Conservation (phyloP, 2,329 filamentous ascomycete species). For the Fusarium oxysporum region DNA sequence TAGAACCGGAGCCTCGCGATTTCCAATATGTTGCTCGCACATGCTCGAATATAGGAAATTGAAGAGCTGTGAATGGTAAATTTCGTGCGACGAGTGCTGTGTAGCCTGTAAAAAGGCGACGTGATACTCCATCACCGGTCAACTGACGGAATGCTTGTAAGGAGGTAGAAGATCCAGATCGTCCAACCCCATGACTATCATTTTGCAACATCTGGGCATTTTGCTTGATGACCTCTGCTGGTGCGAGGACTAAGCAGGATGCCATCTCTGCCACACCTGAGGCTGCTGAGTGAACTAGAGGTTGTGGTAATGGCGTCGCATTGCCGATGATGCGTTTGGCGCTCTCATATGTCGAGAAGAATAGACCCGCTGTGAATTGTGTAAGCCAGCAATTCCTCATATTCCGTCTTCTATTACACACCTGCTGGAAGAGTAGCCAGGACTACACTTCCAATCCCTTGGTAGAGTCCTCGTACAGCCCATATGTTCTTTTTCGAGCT, state of each 20-base stretch:
- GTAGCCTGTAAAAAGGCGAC: constrained; percentile 78
- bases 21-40: constrained; percentile 67
- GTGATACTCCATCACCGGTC: constrained; percentile 64
- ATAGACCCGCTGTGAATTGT: constrained; percentile 74
- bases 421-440: constrained; percentile 90
- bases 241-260: constrained; percentile 87
- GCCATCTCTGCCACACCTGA: constrained; percentile 84
- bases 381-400: background rate
- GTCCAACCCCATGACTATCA: constrained; percentile 25
- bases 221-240: constrained; percentile 91
- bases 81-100: constrained; percentile 85
- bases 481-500: constrained; percentile 65
- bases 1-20: constrained; percentile 42
- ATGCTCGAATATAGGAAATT: constrained; percentile 88
- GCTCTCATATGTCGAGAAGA: constrained; percentile 91
- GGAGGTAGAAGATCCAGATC: constrained; percentile 53
- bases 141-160: constrained; percentile 61
- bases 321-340: constrained; percentile 72
- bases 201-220: constrained; percentile 84
- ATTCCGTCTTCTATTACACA: constrained; percentile 51
- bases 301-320: constrained; percentile 69
- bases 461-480: constrained; percentile 79
- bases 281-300: constrained; percentile 77
- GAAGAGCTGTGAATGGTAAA: constrained; percentile 86
- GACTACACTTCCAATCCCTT: constrained; percentile 87